These are phyloP conservation scores for Gossypium sturtianum DNA, from an alignment of 345 rosid genomes.

Conservation along the genomic window DNA sequence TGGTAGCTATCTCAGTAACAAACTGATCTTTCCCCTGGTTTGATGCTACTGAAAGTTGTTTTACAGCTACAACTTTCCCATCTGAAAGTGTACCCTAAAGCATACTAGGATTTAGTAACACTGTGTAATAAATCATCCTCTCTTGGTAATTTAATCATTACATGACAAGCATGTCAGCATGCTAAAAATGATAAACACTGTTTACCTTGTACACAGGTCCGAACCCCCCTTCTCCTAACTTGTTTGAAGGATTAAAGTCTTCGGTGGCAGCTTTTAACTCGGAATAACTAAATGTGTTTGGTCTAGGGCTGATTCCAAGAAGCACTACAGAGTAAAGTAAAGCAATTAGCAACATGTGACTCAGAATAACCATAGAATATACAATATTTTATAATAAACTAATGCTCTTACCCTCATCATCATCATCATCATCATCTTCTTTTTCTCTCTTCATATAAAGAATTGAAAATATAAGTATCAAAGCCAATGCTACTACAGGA, in stretches of 20 bases:
- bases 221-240: constrained; percentile 39
- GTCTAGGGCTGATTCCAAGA: constrained; percentile 22
- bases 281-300: constrained; percentile 26
- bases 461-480: constrained; percentile 12
- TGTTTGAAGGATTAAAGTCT: constrained; percentile 26
- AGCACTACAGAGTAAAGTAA: constrained; percentile 8
- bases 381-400: neutral
- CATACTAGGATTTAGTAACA: neutral
- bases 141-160: neutral
- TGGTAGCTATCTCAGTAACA: constrained; percentile 30
- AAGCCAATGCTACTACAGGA: constrained; percentile 11
- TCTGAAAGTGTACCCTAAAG: constrained; percentile 30
- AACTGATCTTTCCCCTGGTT: constrained; percentile 39
- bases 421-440: constrained; percentile 11
- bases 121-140: neutral
- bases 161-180: neutral
- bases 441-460: constrained; percentile 2
- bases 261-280: constrained; percentile 33
- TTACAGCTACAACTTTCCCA: constrained; percentile 36
- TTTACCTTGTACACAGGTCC: constrained; percentile 39
- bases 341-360: neutral
- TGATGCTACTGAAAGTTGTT: constrained; percentile 31
- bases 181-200: neutral
- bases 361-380: neutral
- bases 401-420: constrained; percentile 21